Conservation (phyloP, 108 stramenopile species). For the Pseudonitzschia pungens region DNA sequence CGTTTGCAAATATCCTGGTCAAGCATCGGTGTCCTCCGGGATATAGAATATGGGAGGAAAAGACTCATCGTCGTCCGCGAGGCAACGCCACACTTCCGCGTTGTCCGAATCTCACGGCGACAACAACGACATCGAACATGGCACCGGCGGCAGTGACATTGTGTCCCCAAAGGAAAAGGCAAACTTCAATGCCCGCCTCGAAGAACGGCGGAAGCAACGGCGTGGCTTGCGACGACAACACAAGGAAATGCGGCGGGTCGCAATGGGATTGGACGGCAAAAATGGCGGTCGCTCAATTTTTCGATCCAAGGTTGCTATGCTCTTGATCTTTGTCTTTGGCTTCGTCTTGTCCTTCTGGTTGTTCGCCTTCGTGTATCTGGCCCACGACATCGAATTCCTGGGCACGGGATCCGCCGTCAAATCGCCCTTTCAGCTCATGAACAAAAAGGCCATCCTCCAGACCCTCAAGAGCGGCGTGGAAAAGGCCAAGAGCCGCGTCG, state of each 20-base stretch:
- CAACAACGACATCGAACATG: background rate
- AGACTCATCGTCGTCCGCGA: no score
- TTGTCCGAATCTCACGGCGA: background rate
- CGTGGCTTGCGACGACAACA: conserved; percentile 20
- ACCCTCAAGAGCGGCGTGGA: background rate
- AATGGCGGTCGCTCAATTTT: background rate
- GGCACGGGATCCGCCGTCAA: background rate
- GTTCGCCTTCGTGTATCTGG: background rate
- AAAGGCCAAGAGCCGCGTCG: background rate
- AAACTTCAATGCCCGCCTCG: conserved; percentile 28
- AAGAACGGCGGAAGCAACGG: conserved; percentile 25
- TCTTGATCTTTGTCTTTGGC: background rate
- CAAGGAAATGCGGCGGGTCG: background rate
- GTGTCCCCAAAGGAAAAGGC: conserved; percentile 22
- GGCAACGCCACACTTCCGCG: no score
- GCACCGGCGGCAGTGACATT: background rate
- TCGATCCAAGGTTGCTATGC: background rate
- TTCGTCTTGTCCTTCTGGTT: background rate
- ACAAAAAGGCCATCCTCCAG: background rate
- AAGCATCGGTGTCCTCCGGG: no score
- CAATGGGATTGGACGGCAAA: background rate
- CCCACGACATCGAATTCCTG: background rate
- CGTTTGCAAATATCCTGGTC: no score
- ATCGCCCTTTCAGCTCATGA: background rate
- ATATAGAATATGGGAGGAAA: no score